Evolutionary conservation across 176 grass and related monocot genomes (phyloP).

Genomic region (Pontederia paniculata): DNA sequence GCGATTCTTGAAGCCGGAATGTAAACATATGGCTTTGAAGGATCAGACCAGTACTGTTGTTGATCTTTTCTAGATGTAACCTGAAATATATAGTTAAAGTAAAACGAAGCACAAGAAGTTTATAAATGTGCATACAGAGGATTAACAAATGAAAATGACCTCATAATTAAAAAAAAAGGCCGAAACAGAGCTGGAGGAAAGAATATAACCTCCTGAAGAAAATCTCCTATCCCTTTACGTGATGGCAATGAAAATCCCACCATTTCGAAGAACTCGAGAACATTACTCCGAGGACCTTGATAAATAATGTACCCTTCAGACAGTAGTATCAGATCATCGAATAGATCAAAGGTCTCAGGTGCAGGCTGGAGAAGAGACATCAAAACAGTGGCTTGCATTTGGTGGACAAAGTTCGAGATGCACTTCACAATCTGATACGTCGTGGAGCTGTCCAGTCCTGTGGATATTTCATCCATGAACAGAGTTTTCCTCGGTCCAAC

Average conservation of each 20-base stretch:
- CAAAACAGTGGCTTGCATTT: constrained; percentile 63
- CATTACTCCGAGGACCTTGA: constrained; percentile 36
- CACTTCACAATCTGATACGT: constrained; percentile 78
- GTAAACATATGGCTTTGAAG: constrained; percentile 36
- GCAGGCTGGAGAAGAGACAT: constrained; percentile 80
- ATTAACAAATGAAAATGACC: too few species aligned
- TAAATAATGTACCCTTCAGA: constrained; percentile 65
- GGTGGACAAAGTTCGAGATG: constrained; percentile 63
- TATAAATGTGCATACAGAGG: too few species aligned
- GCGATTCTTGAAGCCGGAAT: constrained; percentile 43
- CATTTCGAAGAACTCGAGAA: constrained; percentile 41
- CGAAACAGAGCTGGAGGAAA: too few species aligned
- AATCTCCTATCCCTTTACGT: constrained; percentile 65
- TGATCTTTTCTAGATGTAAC: constrained; percentile 74
- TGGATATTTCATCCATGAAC: constrained; percentile 89
- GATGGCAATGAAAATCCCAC: constrained; percentile 50
- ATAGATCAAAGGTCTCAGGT: constrained; percentile 71
- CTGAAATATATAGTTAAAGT: constrained; percentile 8
- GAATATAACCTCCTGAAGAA: constrained; percentile 51
- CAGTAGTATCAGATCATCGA: constrained; percentile 69
- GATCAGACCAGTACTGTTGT: constrained; percentile 53
- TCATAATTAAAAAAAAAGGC: too few species aligned
- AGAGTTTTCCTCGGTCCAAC: constrained; percentile 63
- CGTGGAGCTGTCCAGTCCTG: constrained; percentile 65
- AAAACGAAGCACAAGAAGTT: too few species aligned